A percentile compares a stretch with the other conserved stretches of the same genome.
Evolutionary conservation across 805 yeast species (phyloP).

Genomic region (Tetrapisispora phaffii): DNA sequence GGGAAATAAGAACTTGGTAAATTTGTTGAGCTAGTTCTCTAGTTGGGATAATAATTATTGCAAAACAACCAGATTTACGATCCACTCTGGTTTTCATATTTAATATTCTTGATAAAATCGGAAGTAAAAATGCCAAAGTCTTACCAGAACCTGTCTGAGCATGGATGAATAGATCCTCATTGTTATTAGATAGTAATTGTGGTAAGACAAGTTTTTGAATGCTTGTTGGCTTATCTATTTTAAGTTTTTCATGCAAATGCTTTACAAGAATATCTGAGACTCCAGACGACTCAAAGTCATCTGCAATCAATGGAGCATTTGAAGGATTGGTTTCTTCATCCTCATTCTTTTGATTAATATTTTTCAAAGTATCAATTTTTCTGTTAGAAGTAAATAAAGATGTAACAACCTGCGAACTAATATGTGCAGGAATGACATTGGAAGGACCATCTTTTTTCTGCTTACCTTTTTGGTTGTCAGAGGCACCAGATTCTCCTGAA

Average conservation of each 20-base stretch:
- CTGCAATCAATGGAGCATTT: conserved; percentile 69
- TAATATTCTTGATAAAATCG: conserved; percentile 68
- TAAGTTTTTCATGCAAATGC: conserved; percentile 49
- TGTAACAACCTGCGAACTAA: conserved; percentile 53
- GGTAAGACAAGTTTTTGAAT: conserved; percentile 82
- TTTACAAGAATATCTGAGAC: conserved; percentile 42
- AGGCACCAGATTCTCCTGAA: not conserved
- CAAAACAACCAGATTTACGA: conserved; percentile 78
- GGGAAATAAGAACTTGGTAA: conserved; percentile 63
- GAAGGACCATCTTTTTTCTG: conserved; percentile 3
- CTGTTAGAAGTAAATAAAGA: conserved; percentile 73
- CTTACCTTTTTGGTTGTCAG: not conserved
- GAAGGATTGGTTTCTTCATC: conserved; percentile 43
- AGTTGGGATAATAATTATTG: conserved; percentile 83
- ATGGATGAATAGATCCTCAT: conserved; percentile 73
- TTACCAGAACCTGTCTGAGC: conserved; percentile 99
- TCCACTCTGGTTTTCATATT: conserved; percentile 35
- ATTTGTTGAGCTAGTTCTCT: conserved; percentile 91
- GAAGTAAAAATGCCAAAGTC: conserved; percentile 78
- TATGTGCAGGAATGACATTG: conserved; percentile 4
- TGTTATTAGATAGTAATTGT: conserved; percentile 33
- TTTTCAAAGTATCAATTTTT: conserved; percentile 32
- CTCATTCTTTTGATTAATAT: conserved; percentile 32
- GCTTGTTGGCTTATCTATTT: conserved; percentile 62
- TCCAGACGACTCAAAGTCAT: conserved; percentile 65